Conservation (phyloP, 108 stramenopile genomes). For the Skeletonema potamos region DNA sequence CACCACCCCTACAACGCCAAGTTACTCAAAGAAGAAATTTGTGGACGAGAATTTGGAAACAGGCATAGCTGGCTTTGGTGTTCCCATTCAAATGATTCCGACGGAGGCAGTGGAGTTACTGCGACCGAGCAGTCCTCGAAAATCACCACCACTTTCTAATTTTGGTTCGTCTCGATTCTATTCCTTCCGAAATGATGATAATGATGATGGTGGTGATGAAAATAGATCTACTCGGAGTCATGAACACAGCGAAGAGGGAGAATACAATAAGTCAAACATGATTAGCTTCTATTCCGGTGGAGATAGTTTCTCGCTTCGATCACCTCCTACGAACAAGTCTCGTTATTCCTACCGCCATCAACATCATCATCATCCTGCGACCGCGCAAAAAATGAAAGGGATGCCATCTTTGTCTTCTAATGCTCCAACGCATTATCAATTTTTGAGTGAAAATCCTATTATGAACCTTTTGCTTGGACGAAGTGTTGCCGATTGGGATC, state of each 20-base stretch:
- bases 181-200: conserved; percentile 23
- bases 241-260: conserved; percentile 7
- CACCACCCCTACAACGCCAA: not conserved
- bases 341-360: not conserved
- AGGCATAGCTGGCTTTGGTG: conserved; percentile 14
- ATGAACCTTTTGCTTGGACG: conserved; percentile 20
- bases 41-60: not conserved
- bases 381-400: not conserved
- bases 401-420: conserved; percentile 3
- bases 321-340: conserved; percentile 2
- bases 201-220: not conserved
- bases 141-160: conserved; percentile 3
- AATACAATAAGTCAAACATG: conserved; percentile 20
- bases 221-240: not conserved
- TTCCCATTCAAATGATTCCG: conserved; percentile 21
- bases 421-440: not conserved
- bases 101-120: conserved; percentile 18
- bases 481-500: not conserved
- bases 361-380: conserved; percentile 1
- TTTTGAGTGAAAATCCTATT: not conserved
- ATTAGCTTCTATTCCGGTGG: conserved; percentile 35
- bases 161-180: conserved; percentile 32
- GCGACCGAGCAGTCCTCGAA: conserved; percentile 5
- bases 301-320: conserved; percentile 22
- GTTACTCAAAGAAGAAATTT: not conserved